These are phyloP conservation scores for Cercophora scortea DNA, from an alignment of 495 filamentous ascomycete genomes.

Conservation along the genomic window DNA sequence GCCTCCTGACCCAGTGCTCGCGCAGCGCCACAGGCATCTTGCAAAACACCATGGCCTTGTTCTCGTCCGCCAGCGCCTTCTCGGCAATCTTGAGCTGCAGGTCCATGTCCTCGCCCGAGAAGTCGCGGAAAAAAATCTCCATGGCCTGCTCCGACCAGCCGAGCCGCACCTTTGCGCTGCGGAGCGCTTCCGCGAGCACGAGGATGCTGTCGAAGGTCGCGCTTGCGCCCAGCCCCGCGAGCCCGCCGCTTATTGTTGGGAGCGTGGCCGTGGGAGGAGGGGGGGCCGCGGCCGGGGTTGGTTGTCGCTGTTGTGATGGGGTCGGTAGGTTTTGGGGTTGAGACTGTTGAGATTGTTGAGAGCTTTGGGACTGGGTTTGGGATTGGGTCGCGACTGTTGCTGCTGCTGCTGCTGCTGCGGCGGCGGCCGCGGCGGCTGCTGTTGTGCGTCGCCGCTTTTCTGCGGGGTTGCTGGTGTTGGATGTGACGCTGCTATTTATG, in stretches of 20 bases:
- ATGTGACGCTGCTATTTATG: not conserved
- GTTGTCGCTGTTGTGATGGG: not conserved
- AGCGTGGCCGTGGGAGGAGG: not conserved
- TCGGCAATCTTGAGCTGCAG: constrained; percentile 45
- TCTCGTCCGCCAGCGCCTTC: constrained; percentile 43
- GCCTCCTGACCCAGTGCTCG: constrained; percentile 38
- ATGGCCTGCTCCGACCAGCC: constrained; percentile 42
- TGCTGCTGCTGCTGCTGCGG: not conserved
- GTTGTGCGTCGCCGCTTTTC: constrained; percentile 37
- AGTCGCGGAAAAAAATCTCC: constrained; percentile 43
- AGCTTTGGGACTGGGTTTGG: not conserved
- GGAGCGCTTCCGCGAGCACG: constrained; percentile 15
- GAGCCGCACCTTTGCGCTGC: constrained; percentile 6
- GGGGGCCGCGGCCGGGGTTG: constrained; percentile 1
- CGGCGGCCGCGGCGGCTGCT: constrained; percentile 1
- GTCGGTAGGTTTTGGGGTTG: not conserved
- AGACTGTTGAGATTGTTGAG: not conserved
- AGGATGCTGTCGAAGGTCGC: not conserved
- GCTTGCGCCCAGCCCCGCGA: too few relatives aligned
- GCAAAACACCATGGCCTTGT: constrained; percentile 46
- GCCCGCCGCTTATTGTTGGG: too few relatives aligned
- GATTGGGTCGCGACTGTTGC: not conserved
- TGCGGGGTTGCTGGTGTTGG: constrained; percentile 3
- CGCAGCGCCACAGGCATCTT: constrained; percentile 40
- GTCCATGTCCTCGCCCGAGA: constrained; percentile 38